phyloP scores from a whole-genome alignment of 2,329 filamentous ascomycete genomes.

The Elsinoe batatas region DNA sequence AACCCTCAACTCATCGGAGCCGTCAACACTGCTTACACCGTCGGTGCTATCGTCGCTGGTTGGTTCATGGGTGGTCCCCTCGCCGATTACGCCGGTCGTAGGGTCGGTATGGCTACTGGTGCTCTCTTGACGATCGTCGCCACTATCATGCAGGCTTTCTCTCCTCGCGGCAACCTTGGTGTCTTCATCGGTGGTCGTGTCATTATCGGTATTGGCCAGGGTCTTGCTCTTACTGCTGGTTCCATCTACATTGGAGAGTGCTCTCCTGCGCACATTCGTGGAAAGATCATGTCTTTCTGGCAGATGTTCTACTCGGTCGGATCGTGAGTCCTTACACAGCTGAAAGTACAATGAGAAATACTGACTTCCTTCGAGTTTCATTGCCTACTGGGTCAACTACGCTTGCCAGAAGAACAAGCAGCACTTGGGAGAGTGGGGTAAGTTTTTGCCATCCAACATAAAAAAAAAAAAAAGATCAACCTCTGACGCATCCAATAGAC shows the following conservation, averaged over 20 bases:
- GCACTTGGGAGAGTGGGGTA: conserved; percentile 44
- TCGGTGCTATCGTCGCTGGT: conserved; percentile 59
- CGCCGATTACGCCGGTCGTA: conserved; percentile 29
- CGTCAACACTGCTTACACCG: conserved; percentile 60
- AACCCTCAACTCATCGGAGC: conserved; percentile 40
- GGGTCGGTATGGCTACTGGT: conserved; percentile 55
- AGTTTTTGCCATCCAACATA: neutral
- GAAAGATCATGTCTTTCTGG: conserved; percentile 61
- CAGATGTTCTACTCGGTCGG: conserved; percentile 59
- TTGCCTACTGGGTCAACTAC: conserved; percentile 58
- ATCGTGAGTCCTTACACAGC: conserved; percentile 21
- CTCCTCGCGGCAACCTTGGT: conserved; percentile 50
- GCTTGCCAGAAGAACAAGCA: conserved; percentile 47
- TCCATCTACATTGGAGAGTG: conserved; percentile 64
- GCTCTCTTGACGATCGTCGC: conserved; percentile 56
- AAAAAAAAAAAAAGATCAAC: neutral
- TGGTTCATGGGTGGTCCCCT: conserved; percentile 59
- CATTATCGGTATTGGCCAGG: conserved; percentile 60
- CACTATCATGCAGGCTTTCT: conserved; percentile 59
- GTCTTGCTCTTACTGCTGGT: conserved; percentile 54
- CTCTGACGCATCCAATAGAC: conserved; percentile 42
- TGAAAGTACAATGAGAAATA: too few species aligned
- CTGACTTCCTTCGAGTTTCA: conserved; percentile 32
- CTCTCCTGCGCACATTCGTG: conserved; percentile 53
- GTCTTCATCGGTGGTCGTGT: conserved; percentile 60